Base-by-base conservation (phyloP, 495 filamentous ascomycete species). In the Neurospora tetraspora region DNA sequence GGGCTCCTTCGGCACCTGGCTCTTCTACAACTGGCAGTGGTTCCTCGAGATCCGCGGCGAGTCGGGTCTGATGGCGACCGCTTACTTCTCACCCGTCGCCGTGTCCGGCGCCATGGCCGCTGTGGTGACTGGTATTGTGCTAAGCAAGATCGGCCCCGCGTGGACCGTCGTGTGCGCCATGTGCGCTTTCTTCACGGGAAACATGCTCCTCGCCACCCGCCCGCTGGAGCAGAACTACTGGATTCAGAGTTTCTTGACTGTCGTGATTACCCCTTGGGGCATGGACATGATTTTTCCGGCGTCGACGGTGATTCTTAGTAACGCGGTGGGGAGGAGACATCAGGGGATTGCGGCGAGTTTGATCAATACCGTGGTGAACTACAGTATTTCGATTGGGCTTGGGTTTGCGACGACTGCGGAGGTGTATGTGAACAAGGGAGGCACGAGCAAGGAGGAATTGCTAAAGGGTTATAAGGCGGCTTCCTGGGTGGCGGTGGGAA, bases 1-100 rank as follows among this genome's bases (percentile, higher is more conserved):
- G 90, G 83, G 82, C 70, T 84, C 81, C 72, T 91, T 91, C 71
- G 89, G 89, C 18, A 89, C 90, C 70, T 85, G 86, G 79, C 78
- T 88, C 71, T 90, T 83, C 77, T 91, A 91, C 76, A 78, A 81
- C 39, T 88, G 81, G 72, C 82, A 87, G 39, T 88, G 89, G 75
- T 73, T 89, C 72, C 81, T 86, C 68, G 79, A 81, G 16, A 79
- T 89, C 39, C 82, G 83, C 14, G 81, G 80, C 3, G 72, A 81
- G 5, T 71, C 80, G 16, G 83, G 85, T 0, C 76, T 91, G 11
- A 71, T 86, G 5, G 78, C 84, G 0, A 79, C 82, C 5, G 88
- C 86, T 0, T 80, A 86, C 73, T 80, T 86, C 70, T 71, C 78
- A 18, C 85, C 85, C 3, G 81, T 80, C 4, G 80, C 82, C 3